Evolutionary conservation across 169 alveolate species (phyloP), one percentile per base, ranked within the genome.

Genomic region (Plasmodium gallinaceum): DNA sequence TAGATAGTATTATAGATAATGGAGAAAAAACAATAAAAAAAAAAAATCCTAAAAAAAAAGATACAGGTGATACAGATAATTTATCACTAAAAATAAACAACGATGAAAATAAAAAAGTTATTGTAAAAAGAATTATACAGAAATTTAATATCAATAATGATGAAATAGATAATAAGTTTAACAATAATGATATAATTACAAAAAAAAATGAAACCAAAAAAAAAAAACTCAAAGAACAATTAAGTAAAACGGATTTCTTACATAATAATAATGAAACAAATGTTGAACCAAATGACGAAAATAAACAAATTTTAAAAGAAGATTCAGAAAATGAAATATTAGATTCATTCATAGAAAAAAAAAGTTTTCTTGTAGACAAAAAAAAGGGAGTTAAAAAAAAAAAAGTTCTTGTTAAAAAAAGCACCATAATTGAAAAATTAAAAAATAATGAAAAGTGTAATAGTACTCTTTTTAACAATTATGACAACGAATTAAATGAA

Each of bases 311-410:
- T 42, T 51, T 39, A 20, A 66, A 66, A 10, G 18, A 61, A 32
- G 64, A 75, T 32, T 61, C 73, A n/a, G 88, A 75, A 32, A 64
- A 75, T 46, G 88, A 75, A 37, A 20, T 75, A 32, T 69, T 75
- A 16, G 62, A 75, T 75, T 75, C 88, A 9, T 42, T 75, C 43
- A 61, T 75, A 37, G 51, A 54, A 26, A 42, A 45, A 60, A 54
- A 18, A 42, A 62, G 20, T 43, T 39, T 16, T 61, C 7, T 61
- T 43, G 16, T 24, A 64, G 65, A 54, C 16, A 8, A 46, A 46
- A 75, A 61, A 20, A 46, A 32, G 9, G 75, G 43, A 16, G 43
- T 24, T 32, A 75, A 75, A 45, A 75, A 75, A 61, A 62, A 61
- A 75, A 61, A 20, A 61, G 62, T 61, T 75, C 26, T 61, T 8